phyloP scores from a whole-genome alignment of 2,329 filamentous ascomycete genomes.

The Blastomyces emzantsi region DNA sequence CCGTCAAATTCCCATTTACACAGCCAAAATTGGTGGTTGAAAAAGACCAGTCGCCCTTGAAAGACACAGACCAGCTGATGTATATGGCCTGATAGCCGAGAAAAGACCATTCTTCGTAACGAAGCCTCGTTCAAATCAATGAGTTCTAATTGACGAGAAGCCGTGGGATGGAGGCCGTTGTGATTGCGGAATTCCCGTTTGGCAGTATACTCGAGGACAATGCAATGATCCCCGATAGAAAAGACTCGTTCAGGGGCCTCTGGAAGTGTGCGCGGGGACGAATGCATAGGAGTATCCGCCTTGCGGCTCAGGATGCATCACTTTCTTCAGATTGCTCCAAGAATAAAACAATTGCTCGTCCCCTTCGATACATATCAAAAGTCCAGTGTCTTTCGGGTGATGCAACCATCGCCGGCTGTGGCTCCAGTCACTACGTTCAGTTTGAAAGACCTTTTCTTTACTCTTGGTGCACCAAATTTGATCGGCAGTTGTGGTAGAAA shows the following conservation, averaged over 20 bases:
- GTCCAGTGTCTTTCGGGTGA: conserved; percentile 8
- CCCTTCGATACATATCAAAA: conserved; percentile 12
- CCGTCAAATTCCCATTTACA: conserved; percentile 17
- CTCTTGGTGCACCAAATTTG: conserved; percentile 9
- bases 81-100: conserved; percentile 7
- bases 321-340: conserved; percentile 8
- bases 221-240: background rate
- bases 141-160: conserved; percentile 4
- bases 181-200: background rate
- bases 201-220: conserved; percentile 7
- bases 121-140: background rate
- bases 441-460: conserved; percentile 8
- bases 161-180: background rate
- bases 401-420: conserved; percentile 9
- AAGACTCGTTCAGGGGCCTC: background rate
- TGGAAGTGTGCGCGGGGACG: background rate
- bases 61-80: conserved; percentile 11
- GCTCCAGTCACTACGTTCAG: background rate
- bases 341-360: conserved; percentile 6
- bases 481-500: conserved; percentile 5
- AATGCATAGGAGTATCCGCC: background rate
- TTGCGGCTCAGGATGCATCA: background rate
- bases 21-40: conserved; percentile 20
- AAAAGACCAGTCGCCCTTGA: conserved; percentile 13
- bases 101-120: background rate